Base-by-base conservation (phyloP, 2,329 filamentous ascomycete species). In the Colletotrichum sansevieriae region DNA sequence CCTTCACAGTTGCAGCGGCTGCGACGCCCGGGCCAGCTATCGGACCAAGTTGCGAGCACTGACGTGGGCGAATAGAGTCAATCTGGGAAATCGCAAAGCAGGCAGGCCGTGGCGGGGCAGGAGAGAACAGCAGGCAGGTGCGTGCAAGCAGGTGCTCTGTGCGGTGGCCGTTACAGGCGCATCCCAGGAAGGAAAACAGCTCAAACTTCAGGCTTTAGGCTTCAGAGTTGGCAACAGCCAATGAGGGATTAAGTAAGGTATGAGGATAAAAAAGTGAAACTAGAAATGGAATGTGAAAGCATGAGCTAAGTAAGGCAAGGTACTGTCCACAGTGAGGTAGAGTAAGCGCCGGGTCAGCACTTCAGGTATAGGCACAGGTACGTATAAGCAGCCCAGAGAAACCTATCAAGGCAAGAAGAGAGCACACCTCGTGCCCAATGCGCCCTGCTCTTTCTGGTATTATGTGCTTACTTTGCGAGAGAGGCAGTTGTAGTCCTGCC, bases 121-220 rank as follows among this genome's bases (percentile, higher is more conserved):
- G 39, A 29, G 37, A 47, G 65, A 68, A 68, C 65, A 8, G 55
- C 22, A 49, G 62, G 65, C 62, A 60, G 15, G 65, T 65, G 65
- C 65, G 60, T 58, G 52, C 59, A 63, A 67, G 25, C 65, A 10
- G 51, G 33, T 67, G 65, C 49, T 46, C 64, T 62, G 64, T 66
- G 64, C 49, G 60, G 44, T 39, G 13, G n/a, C 29, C 47, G 46
- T 62, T 62, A 35, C 46, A 37, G 47, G 59, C 25, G 22, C 58
- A 52, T 51, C 33, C 46, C 35, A 35, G 44, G 46, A 18, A 13
- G 44, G 35, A 51, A 41, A 46, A n/a, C n/a, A 55, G 20, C 33
- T 4, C 12, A 22, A 18, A 12, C 18, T 37, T 55, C n/a, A 55
- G 39, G 22, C 51, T 39, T 41, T 12, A 25, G 33, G 35, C 33